Evolutionary conservation across 2,329 filamentous ascomycete genomes (phyloP), one percentile per base, ranked within the genome.

Genomic region (Venturia oleaginea): DNA sequence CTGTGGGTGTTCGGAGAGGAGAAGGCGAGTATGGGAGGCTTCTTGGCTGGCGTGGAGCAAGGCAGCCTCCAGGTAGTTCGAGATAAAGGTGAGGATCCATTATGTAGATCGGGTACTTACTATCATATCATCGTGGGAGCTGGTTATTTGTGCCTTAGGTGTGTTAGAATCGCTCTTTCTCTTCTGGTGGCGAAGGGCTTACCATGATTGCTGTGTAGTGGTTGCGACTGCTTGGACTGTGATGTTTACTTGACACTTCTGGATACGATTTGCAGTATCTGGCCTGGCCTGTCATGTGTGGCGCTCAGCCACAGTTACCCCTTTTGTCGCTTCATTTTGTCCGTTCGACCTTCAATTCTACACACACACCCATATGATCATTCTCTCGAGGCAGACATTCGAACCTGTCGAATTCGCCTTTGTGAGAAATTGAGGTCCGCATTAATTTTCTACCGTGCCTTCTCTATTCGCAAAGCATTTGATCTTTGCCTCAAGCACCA

Each of bases 71-170:
- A 5, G n/a, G 46, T 51, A 22, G 48, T 42, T 43, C 15, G 15
- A 32, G 51, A 54, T 65, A 59, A 63, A 65, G 64, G 37, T 64
- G 37, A 40, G 61, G n/a, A 48, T 60, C 64, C 62, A 54, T 65
- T 43, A 61, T 51, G 60, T 30, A 43, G 55, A 32, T 60, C 57
- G 64, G 59, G 40, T 70, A 86, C 90, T 73, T 92, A 97, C 93
- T 84, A 99, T 97, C 93, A 97, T 97, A 77, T 97, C 93, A 88
- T 97, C 93, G 81, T 99, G 94, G 74, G 91, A 92, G 69, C 88
- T 85, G 78, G 92, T 92, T 72, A 91, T 86, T 81, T 92, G 89
- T 66, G 88, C 84, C 86, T 88, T 67, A 62, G 69, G 13, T 42
- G 32, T 32, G 43, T 68, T 32, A 4, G 43, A 19, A 38, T 32